Evolutionary conservation across 148 eudicot genomes (phyloP), one percentile per base, ranked within the genome.

Genomic region (Dysphania ambrosioides): DNA sequence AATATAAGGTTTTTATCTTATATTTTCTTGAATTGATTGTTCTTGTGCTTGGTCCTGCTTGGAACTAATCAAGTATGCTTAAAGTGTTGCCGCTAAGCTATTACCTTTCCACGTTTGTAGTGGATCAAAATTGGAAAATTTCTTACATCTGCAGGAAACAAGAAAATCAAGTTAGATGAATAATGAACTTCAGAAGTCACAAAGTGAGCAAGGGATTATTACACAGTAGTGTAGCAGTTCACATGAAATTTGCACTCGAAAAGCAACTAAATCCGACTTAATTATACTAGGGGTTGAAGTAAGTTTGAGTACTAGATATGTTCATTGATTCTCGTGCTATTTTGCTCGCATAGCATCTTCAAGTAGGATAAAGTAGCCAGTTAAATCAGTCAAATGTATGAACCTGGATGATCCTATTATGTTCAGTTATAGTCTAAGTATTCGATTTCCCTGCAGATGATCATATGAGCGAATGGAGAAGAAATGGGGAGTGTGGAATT

Each of bases 41-140:
- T n/a, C n/a, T n/a, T n/a, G n/a, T n/a, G n/a, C n/a, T n/a, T n/a
- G n/a, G n/a, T n/a, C n/a, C n/a, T n/a, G n/a, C n/a, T 42, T 41
- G 55, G 23, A 72, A 16, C 5, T 38, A 35, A 23, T 35, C 8
- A 74, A 66, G 34, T 34, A 35, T 35, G 69, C 32, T 27, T 66
- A 51, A 3, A 66, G 70, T 66, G n/a, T n/a, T n/a, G n/a, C n/a
- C n/a, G n/a, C n/a, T 66, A 40, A 40, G 70, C 6, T 19, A 40
- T 40, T 83, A 92, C 97, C 92, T 92, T 92, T 77, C 97, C 94
- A 38, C 97, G 92, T 74, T 85, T 92, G 88, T 94, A 92, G 53
- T 92, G 97, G 63, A 92, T 92, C 70, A 92, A 79, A 53, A 88
- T 80, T 9, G 97, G 97, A 67, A 88, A 92, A 72, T 87, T 92